Percentiles rank a stretch among this genome's conserved stretches.
Evolutionary conservation across 345 rosid species (phyloP).

Genomic region (Citrus trifoliata): DNA sequence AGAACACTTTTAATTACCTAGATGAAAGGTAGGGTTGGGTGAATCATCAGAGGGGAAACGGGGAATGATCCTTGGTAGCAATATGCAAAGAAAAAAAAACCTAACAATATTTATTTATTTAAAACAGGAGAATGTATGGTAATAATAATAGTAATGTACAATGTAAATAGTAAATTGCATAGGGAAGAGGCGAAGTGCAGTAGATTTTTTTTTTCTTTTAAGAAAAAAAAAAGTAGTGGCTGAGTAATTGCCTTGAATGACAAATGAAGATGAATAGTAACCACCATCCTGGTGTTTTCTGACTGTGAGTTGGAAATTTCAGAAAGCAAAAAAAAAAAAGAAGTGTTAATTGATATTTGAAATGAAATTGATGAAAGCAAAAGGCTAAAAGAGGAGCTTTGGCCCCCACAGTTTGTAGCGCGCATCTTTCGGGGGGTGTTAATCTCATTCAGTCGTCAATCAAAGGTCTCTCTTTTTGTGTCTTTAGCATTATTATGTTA

Average conservation of each 20-base stretch:
- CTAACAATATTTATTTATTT: too few species aligned
- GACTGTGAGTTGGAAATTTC: constrained; percentile 29
- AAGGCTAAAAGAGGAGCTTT: background rate
- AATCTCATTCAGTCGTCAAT: background rate
- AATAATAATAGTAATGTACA: background rate
- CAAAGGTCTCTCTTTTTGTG: background rate
- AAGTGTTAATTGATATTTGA: background rate
- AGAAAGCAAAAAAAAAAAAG: background rate
- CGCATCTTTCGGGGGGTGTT: constrained; percentile 44
- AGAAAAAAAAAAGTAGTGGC: background rate
- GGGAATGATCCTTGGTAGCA: too few species aligned
- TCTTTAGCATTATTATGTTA: background rate
- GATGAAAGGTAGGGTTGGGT: too few species aligned
- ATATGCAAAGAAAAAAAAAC: too few species aligned
- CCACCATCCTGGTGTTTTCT: constrained; percentile 5
- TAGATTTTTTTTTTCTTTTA: background rate
- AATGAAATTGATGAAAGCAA: background rate
- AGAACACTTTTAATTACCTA: too few species aligned
- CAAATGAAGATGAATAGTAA: constrained; percentile 19
- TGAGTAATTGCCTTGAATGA: constrained; percentile 9
- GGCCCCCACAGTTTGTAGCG: constrained; percentile 31
- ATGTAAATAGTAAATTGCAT: constrained; percentile 12
- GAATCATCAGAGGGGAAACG: too few species aligned
- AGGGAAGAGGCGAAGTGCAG: constrained; percentile 25
- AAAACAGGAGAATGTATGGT: too few species aligned